Conservation (phyloP, 179 eudicot species). For the Patellifolia procumbens region DNA sequence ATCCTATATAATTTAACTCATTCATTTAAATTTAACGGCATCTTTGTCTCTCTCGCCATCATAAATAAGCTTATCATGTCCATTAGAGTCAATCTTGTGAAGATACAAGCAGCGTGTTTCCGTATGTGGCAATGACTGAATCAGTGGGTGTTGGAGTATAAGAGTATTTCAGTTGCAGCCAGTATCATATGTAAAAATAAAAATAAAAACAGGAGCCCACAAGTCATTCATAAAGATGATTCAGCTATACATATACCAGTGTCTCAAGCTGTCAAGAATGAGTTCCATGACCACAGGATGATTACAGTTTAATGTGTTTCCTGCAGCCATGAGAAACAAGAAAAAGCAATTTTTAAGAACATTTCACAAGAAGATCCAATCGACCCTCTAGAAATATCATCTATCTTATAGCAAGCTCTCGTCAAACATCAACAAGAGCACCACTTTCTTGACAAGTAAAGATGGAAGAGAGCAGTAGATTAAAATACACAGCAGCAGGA, state of each 20-base stretch:
- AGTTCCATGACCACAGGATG: conserved; percentile 99
- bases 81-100: not conserved
- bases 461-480: conserved; percentile 6
- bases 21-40: not conserved
- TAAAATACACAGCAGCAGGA: not conserved
- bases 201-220: not conserved
- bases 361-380: not conserved
- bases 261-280: conserved; percentile 94
- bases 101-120: not conserved
- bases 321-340: conserved; percentile 39
- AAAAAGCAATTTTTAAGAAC: conserved; percentile 7
- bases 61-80: not conserved
- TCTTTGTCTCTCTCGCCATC: not conserved
- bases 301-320: conserved; percentile 94
- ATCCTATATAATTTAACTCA: not conserved
- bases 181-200: not conserved
- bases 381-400: not conserved
- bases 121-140: not conserved
- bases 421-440: not conserved
- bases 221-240: not conserved
- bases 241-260: conserved; percentile 60
- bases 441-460: conserved; percentile 3
- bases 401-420: not conserved
- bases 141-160: not conserved
- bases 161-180: conserved; percentile 1